Evolutionary conservation across 1,139 yeast genomes (phyloP), one percentile per base, ranked within the genome.

Genomic region (Geotrichum citri-aurantii): DNA sequence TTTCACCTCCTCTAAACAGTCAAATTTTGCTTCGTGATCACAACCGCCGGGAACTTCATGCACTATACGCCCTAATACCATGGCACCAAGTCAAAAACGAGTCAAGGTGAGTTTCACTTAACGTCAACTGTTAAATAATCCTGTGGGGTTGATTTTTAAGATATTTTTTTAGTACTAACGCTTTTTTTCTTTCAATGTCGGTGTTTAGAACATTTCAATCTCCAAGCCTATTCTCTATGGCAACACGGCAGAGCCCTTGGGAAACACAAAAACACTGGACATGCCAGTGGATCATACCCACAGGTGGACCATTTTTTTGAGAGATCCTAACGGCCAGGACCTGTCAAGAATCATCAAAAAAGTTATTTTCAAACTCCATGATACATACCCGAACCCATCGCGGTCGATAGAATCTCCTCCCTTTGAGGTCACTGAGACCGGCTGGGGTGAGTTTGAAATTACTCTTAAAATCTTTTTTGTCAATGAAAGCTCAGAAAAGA

Each of bases 391-490:
- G 12, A 88, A 85, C 65, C 84, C 97, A 0, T 83, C 91, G 19
- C 76, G 99, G 60, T 80, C 95, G 1, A 79, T 93, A 7, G 99
- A 93, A 64, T 73, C 79, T 40, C 97, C 97, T 1, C 99, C 99
- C 0, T 93, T 88, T 68, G 95, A 92, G 71, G 92, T 93, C 14
- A 88, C 97, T 0, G 99, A 95, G 69, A 89, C 98, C 0, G 99
- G 99, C 0, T 93, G 99, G 99, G 99, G 99, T 63, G 99, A 93
- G 72, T 93, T 93, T 74, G 99, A 93, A 69, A 88, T 95, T 63
- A 83, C 88, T 48, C 85, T 93, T 59, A 89, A 92, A 71, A 82
- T 93, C 40, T 92, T 86, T 72, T 93, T 93, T 73, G 87, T 86
- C 50, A 80, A 86, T 27, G 96, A 90, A 40, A 86, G 95, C 19